Percentiles rank a stretch among this genome's conserved stretches.
Evolutionary conservation across 148 eudicot species (phyloP).

Genomic region (Rhododendron ferrugineum): DNA sequence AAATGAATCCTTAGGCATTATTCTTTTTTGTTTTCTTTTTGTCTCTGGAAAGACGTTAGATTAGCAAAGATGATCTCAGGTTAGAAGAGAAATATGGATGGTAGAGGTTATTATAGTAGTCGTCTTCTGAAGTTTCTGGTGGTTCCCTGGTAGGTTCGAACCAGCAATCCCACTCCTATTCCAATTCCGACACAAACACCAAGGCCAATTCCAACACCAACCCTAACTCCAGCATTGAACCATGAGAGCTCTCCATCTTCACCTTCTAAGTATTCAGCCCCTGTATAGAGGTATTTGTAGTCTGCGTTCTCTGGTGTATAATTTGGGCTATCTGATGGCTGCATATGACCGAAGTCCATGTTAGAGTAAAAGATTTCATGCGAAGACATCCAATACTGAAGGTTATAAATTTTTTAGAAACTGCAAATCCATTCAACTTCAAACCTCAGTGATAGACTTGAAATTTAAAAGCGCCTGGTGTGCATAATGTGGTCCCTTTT

Average conservation of each 20-base stretch:
- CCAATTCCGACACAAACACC: constrained; percentile 66
- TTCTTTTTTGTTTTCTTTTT: neutral
- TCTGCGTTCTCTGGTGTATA: constrained; percentile 17
- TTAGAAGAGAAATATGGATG: neutral
- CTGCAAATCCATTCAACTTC: neutral
- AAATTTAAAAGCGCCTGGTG: neutral
- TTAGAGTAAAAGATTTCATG: neutral
- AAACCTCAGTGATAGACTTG: neutral
- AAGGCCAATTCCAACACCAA: constrained; percentile 74
- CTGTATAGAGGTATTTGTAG: constrained; percentile 27
- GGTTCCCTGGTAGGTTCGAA: constrained; percentile 69
- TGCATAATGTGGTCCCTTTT: neutral
- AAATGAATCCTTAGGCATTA: neutral
- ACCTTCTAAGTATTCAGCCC: constrained; percentile 46
- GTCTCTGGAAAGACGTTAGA: neutral
- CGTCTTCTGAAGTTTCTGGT: constrained; percentile 52
- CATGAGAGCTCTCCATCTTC: constrained; percentile 72
- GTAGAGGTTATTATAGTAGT: constrained; percentile 23
- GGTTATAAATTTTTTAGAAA: neutral
- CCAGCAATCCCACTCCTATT: constrained; percentile 69
- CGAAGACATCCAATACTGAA: neutral
- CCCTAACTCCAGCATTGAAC: constrained; percentile 77
- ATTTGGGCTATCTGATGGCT: constrained; percentile 17
- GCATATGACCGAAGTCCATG: neutral
- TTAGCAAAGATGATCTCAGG: neutral